Percentiles rank a stretch among this genome's conserved stretches.
Conservation (phyloP, 495 filamentous ascomycete species). For the Penicillium dipodomyicola region DNA sequence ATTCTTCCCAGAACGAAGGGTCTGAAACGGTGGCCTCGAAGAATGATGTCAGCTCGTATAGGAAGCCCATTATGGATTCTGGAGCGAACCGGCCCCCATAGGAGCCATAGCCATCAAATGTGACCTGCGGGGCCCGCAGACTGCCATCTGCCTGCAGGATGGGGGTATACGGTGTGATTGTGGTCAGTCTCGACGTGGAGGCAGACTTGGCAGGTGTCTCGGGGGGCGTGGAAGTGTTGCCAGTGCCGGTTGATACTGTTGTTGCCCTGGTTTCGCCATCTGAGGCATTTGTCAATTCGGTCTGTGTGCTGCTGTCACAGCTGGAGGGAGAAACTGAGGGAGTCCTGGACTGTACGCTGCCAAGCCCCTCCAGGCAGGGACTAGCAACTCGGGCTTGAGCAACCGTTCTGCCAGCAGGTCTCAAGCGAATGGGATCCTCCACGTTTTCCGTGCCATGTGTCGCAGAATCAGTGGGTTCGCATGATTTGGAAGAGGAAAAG, state of each 20-base stretch:
- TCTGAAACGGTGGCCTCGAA: conserved; percentile 33
- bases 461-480: background rate
- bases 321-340: conserved; percentile 1
- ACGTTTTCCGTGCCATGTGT: background rate
- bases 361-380: background rate
- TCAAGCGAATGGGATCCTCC: conserved; percentile 9
- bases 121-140: conserved; percentile 23
- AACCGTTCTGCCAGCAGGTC: background rate
- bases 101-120: conserved; percentile 29
- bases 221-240: conserved; percentile 12
- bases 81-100: conserved; percentile 36
- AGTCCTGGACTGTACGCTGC: background rate
- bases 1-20: conserved; percentile 33
- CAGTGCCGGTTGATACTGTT: conserved; percentile 18
- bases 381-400: conserved; percentile 7
- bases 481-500: conserved; percentile 12
- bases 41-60: conserved; percentile 30
- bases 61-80: conserved; percentile 34
- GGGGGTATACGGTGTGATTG: conserved; percentile 23
- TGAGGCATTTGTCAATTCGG: conserved; percentile 12
- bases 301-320: conserved; percentile 14
- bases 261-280: conserved; percentile 20
- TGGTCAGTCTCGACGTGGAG: conserved; percentile 6
- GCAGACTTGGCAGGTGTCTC: conserved; percentile 11
- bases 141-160: conserved; percentile 29